Evolutionary conservation across 2,329 filamentous ascomycete species (phyloP), one percentile per base, ranked within the genome.

Genomic region (Monilinia fructigena): DNA sequence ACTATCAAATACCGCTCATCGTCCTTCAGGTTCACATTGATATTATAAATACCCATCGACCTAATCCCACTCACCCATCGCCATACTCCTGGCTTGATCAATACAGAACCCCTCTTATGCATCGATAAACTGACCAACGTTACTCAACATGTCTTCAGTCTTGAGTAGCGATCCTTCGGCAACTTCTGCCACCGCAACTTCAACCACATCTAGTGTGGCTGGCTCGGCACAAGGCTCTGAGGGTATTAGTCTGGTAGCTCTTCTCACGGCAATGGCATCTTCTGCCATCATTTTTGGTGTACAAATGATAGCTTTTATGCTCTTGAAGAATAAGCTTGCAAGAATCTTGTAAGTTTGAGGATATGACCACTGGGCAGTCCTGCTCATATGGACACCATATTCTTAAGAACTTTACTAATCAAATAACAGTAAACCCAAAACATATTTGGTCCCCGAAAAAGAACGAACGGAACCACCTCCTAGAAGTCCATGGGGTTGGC

Each of bases 361-460:
- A 16, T 5, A 38, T 48, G 14, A 14, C 12, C 31, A 18, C 38
- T 40, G 54, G 14, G 20, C 23, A 26, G 23, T 31, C 10, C 23
- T 0, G 31, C 40, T n/a, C 2, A 14, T 38, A n/a, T 14, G 52
- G 16, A 12, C 16, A 16, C 11, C 12, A 60, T 47, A 54, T 3
- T 20, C 45, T 65, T 3, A 28, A 4, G 11, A 16, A n/a, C 20
- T 23, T 47, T 59, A 63, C 70, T 73, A 66, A 75, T 47, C 26
- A 45, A 54, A 54, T 55, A 4, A 28, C 69, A 92, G 89, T 75
- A 91, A 92, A 80, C 90, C 92, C 2, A 88, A 92, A 77, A 94
- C 92, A 5, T 96, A 92, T 72, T 85, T 96, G 1, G 93, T 96
- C 0, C 90, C 92, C 8, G 90, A 95, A 78, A 86, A 89, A 74